Evolutionary conservation across 139 green algal species (phyloP).

Genomic region (Tetraselmis chui): DNA sequence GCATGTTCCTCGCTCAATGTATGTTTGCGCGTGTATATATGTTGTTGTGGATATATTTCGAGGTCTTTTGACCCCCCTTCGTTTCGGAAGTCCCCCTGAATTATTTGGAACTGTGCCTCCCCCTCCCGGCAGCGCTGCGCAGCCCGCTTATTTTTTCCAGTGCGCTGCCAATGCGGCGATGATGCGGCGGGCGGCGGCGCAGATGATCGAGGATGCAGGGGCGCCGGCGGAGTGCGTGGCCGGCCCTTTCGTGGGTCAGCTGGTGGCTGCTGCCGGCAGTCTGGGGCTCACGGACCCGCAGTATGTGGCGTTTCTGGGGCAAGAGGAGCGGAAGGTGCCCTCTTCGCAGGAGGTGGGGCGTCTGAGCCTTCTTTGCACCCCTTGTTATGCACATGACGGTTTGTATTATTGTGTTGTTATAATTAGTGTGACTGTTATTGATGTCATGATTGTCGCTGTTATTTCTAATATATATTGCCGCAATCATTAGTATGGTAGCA

Average conservation of each 20-base stretch:
- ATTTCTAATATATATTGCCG: no score
- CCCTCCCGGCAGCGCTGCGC: slow-evolving; percentile 6
- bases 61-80: no score
- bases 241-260: background rate
- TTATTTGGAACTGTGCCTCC: no score
- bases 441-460: no score
- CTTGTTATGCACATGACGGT: no score
- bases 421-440: no score
- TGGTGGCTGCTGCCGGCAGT: background rate
- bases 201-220: background rate
- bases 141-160: slow-evolving; percentile 33
- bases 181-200: slow-evolving; percentile 13
- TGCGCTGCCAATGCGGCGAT: slow-evolving; percentile 22
- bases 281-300: background rate
- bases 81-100: no score
- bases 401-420: no score
- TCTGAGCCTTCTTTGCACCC: no score
- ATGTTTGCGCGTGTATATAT: no score
- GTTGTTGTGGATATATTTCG: no score
- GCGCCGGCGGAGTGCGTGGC: background rate
- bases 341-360: background rate
- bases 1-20: background rate
- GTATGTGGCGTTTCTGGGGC: background rate
- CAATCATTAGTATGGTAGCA: no score
- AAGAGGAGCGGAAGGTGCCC: background rate